A percentile compares a stretch with the other conserved stretches of the same genome.
Conservation (phyloP, 192 early-diverging fungal species). For the Physocladia obscura region DNA sequence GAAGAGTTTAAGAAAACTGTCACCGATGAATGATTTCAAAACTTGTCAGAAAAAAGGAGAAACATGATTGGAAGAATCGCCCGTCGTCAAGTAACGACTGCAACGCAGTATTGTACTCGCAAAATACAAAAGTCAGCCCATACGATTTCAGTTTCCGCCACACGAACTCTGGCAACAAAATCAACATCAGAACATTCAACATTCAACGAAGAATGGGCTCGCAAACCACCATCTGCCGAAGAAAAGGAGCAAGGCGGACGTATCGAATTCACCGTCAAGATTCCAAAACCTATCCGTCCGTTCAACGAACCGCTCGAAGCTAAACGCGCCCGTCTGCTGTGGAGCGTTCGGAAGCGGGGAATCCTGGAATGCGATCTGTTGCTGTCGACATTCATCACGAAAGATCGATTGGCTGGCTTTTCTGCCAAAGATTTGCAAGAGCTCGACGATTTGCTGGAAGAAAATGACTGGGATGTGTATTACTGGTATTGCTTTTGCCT, state of each 20-base stretch:
- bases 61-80: no score
- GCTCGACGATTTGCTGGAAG: slow-evolving; percentile 76
- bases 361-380: slow-evolving; percentile 92
- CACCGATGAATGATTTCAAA: no score
- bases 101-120: no score
- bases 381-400: slow-evolving; percentile 81
- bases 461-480: slow-evolving; percentile 97
- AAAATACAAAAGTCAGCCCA: not conserved
- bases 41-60: no score
- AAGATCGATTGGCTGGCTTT: slow-evolving; percentile 53
- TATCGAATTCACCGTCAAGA: slow-evolving; percentile 30
- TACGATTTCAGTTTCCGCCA: not conserved
- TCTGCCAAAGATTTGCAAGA: slow-evolving; percentile 62
- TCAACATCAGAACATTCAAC: no score
- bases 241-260: slow-evolving; percentile 12
- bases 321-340: slow-evolving; percentile 80
- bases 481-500: slow-evolving; percentile 64
- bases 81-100: no score
- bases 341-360: slow-evolving; percentile 87
- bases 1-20: no score
- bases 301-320: slow-evolving; percentile 64
- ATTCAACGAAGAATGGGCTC: slow-evolving; percentile 34
- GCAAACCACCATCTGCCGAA: slow-evolving; percentile 21
- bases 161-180: no score
- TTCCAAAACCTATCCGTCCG: slow-evolving; percentile 59